Evolutionary conservation across 1,284 basidiomycete species (phyloP), one percentile per base, ranked within the genome.

Genomic region (Naganishia liquefaciens): DNA sequence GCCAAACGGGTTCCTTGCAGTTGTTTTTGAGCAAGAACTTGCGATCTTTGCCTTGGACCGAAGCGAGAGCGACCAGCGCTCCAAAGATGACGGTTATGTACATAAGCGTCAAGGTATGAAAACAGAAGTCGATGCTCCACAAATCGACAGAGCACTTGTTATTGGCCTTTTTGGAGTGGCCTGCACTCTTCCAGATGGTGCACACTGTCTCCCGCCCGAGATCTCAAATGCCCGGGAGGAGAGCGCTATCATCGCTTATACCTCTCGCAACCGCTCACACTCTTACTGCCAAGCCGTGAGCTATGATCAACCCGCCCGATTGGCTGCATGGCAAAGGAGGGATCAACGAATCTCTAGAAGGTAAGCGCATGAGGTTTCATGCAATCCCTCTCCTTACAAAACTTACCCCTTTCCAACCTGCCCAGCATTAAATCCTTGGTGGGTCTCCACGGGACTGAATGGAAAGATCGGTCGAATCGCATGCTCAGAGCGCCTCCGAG

Each of bases 1-100:
- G 46, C 57, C 57, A 60, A 21, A 60, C n/a, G 23, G 57, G 5
- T 25, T 60, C 23, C 13, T 21, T n/a, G 25, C 57, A 60, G 7
- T 60, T 23, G 37, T 60, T 60, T 4, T 40, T 27, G 17, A 60
- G 39, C 9, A 28, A 27, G 44, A 60, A 60, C 27, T 49, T 25
- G 27, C 57, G 46, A 15, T 25, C 37, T 47, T 23, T 27, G 13
- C 46, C 57, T 23, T 60, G 23, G 11, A 60, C 46, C 3, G 47
- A 37, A 7, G 46, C 33, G n/a, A 60, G 37, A 19, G 57, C 33
- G 19, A 37, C 46, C 17, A 60, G 46, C 25, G 46, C 57, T 11
- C 46, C 57, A 15, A 60, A 23, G n/a, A 50, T 15, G 19, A 28
- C 10, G 9, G 57, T 50, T 2, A 4, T 21, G 33, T 37, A 46